A percentile compares a stretch with the other conserved stretches of the same genome.
These are phyloP conservation scores for Penicillium roqueforti DNA, from an alignment of 495 filamentous ascomycete genomes.

Conservation along the genomic window DNA sequence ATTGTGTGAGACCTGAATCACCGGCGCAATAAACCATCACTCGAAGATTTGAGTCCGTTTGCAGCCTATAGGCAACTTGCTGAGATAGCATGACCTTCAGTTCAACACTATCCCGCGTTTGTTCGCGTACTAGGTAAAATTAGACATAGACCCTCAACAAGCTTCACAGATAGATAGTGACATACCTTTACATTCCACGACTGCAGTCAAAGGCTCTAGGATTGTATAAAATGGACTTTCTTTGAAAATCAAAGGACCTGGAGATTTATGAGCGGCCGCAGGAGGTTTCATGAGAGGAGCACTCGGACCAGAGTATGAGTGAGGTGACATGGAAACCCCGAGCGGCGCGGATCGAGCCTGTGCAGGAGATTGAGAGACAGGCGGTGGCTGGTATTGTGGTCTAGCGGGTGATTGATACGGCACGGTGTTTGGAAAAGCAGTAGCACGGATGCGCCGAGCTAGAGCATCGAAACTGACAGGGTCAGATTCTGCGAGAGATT, in stretches of 20 bases:
- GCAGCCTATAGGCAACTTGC: conserved; percentile 46
- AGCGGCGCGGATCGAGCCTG: conserved; percentile 29
- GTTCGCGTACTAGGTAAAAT: conserved; percentile 42
- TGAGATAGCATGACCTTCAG: conserved; percentile 50
- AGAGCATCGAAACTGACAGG: conserved; percentile 33
- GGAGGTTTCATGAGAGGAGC: neutral
- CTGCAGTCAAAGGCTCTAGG: conserved; percentile 54
- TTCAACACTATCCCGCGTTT: conserved; percentile 50
- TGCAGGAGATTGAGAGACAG: conserved; percentile 21
- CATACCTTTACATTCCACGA: conserved; percentile 66
- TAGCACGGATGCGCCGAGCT: conserved; percentile 29
- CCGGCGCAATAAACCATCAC: conserved; percentile 81
- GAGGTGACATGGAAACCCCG: conserved; percentile 29
- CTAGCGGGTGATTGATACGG: conserved; percentile 21
- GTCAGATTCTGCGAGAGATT: conserved; percentile 28
- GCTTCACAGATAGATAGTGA: neutral
- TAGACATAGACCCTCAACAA: conserved; percentile 6
- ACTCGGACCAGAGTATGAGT: conserved; percentile 32
- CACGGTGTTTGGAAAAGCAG: conserved; percentile 27
- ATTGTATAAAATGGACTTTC: conserved; percentile 74
- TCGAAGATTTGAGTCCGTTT: conserved; percentile 50
- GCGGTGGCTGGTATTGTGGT: conserved; percentile 27
- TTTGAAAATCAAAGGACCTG: conserved; percentile 56
- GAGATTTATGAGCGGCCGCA: conserved; percentile 16
- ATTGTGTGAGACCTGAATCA: conserved; percentile 49